Evolutionary conservation across 352 stramenopile species (phyloP).

Genomic region (Phytophthora capsici): DNA sequence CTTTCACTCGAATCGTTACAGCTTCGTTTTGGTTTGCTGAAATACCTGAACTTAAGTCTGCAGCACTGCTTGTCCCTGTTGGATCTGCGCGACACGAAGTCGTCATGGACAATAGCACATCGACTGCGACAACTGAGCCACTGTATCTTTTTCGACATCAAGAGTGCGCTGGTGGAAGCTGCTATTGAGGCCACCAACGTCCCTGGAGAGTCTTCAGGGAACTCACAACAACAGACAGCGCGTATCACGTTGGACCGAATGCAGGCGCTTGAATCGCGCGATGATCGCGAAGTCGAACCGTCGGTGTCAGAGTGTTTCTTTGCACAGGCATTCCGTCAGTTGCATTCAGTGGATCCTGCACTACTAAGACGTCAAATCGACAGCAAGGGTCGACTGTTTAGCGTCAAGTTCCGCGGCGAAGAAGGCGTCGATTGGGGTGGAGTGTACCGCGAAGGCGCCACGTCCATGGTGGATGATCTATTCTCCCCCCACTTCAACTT

Average conservation of each 20-base stretch:
- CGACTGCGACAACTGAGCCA: conserved; percentile 75
- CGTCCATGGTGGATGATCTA: conserved; percentile 90
- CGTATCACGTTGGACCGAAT: conserved; percentile 87
- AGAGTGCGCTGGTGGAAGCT: conserved; percentile 80
- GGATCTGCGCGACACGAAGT: conserved; percentile 77
- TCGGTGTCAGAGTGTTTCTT: conserved; percentile 94
- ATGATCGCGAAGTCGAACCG: conserved; percentile 87
- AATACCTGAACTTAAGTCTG: conserved; percentile 82
- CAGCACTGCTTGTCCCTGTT: conserved; percentile 73
- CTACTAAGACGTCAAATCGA: conserved; percentile 90
- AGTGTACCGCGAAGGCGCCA: conserved; percentile 89
- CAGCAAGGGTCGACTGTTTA: conserved; percentile 89
- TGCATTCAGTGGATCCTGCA: conserved; percentile 85
- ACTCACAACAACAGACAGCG: conserved; percentile 68
- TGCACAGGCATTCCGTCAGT: conserved; percentile 92
- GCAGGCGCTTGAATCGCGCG: conserved; percentile 85
- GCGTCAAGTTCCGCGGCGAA: conserved; percentile 90
- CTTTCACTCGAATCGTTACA: conserved; percentile 65
- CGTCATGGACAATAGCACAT: conserved; percentile 78
- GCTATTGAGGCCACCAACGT: conserved; percentile 81
- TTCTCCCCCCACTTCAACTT: conserved; percentile 87
- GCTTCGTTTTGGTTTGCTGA: conserved; percentile 81
- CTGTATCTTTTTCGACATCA: conserved; percentile 90
- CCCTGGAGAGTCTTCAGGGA: conserved; percentile 53
- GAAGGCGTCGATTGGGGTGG: conserved; percentile 91